A percentile compares a stretch with the other conserved stretches of the same genome.
phyloP scores from a whole-genome alignment of 352 stramenopile species.

The Globisporangium sylvaticum region DNA sequence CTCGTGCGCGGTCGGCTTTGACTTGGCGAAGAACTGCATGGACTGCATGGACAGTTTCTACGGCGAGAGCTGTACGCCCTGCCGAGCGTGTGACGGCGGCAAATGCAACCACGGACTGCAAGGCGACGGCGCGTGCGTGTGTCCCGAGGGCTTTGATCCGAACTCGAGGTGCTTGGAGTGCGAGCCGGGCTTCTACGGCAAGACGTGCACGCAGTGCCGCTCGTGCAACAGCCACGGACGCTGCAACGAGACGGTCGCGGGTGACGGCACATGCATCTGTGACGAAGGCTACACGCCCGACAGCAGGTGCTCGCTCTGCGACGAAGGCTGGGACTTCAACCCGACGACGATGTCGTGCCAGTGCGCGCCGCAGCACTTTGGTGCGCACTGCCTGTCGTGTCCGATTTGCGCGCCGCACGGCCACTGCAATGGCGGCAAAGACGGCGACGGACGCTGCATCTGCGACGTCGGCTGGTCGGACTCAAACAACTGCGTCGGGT shows the following conservation, averaged over 20 bases:
- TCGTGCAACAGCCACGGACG: constrained; percentile 79
- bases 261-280: constrained; percentile 78
- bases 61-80: constrained; percentile 61
- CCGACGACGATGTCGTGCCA: constrained; percentile 84
- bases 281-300: constrained; percentile 79
- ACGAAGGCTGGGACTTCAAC: constrained; percentile 87
- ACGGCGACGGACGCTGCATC: constrained; percentile 81
- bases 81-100: constrained; percentile 75
- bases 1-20: constrained; percentile 82
- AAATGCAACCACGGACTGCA: constrained; percentile 75
- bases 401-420: constrained; percentile 83
- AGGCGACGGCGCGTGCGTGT: constrained; percentile 80
- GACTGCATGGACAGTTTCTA: constrained; percentile 86
- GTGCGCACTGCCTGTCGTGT: constrained; percentile 69
- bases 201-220: constrained; percentile 72
- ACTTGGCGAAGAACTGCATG: constrained; percentile 66
- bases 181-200: constrained; percentile 61
- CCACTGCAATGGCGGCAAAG: constrained; percentile 76
- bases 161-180: constrained; percentile 78
- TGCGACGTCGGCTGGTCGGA: constrained; percentile 83
- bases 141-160: constrained; percentile 67
- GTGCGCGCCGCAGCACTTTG: constrained; percentile 81
- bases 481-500: constrained; percentile 87
- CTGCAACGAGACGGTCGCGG: constrained; percentile 65
- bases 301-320: constrained; percentile 72